Evolutionary conservation across 768 basidiomycete genomes (phyloP).

Genomic region (Lactarius tabidus): DNA sequence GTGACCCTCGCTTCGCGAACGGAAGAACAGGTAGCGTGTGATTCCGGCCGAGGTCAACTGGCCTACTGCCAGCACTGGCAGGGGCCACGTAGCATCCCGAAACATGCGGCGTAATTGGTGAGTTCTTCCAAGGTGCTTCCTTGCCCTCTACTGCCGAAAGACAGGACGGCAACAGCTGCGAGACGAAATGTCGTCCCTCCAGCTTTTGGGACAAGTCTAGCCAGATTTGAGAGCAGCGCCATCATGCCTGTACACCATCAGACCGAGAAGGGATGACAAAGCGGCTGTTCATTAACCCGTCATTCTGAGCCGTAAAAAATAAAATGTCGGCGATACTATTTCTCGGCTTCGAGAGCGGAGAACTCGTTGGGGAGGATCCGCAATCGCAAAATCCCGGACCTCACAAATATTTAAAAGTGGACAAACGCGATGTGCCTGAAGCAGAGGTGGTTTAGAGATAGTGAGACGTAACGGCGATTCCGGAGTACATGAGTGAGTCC

Average conservation of each 20-base stretch:
- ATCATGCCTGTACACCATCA: neutral
- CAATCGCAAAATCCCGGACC: slow-evolving; percentile 18
- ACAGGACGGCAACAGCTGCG: slow-evolving; percentile 2
- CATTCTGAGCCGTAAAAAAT: slow-evolving; percentile 2
- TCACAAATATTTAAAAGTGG: slow-evolving; percentile 22
- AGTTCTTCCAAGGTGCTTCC: slow-evolving; percentile 16
- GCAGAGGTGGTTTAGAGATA: slow-evolving; percentile 21
- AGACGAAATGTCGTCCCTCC: slow-evolving; percentile 9
- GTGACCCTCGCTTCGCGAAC: slow-evolving; percentile 10
- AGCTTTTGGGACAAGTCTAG: slow-evolving; percentile 6
- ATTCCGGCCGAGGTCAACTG: slow-evolving; percentile 5
- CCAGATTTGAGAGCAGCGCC: slow-evolving; percentile 3
- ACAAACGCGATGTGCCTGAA: slow-evolving; percentile 17
- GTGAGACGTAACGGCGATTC: slow-evolving; percentile 25
- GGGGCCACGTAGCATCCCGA: slow-evolving; percentile 19
- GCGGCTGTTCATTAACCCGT: neutral
- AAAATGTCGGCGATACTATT: neutral
- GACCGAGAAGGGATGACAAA: slow-evolving; percentile 1
- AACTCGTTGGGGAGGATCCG: slow-evolving; percentile 6
- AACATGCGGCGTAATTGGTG: slow-evolving; percentile 19
- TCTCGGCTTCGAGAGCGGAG: slow-evolving; percentile 7
- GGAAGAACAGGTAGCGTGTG: slow-evolving; percentile 14
- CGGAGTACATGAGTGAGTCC: slow-evolving; percentile 21
- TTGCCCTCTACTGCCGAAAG: slow-evolving; percentile 9
- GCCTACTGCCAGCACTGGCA: slow-evolving; percentile 13